A percentile compares a stretch with the other conserved stretches of the same genome.
phyloP scores from a whole-genome alignment of 805 yeast genomes.

The Pichia manshurica region DNA sequence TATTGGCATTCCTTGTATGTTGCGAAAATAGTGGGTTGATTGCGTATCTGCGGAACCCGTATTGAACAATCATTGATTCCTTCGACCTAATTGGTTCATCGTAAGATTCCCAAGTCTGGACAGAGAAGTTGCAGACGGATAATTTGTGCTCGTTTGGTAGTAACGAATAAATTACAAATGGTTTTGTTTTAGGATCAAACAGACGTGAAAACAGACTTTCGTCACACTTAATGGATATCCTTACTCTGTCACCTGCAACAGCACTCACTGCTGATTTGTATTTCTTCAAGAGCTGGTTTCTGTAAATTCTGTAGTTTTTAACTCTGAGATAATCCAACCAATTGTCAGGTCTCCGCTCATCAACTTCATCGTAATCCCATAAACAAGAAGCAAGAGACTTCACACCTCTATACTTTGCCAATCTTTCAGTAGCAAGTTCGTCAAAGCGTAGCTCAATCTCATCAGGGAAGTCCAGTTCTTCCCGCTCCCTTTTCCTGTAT shows the following conservation, averaged over 20 bases:
- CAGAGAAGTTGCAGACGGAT: constrained; percentile 74
- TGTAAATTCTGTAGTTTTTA: constrained; percentile 70
- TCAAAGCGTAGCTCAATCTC: constrained; percentile 80
- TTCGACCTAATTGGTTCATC: constrained; percentile 82
- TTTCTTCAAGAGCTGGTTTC: constrained; percentile 61
- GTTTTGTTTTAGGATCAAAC: constrained; percentile 38
- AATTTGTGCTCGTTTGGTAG: constrained; percentile 81
- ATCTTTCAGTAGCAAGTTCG: constrained; percentile 68
- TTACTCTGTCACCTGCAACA: constrained; percentile 59
- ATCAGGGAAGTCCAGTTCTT: constrained; percentile 92
- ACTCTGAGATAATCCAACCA: constrained; percentile 75
- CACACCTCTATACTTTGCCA: constrained; percentile 79
- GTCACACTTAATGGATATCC: constrained; percentile 56
- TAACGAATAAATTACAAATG: constrained; percentile 67
- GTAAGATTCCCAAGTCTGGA: constrained; percentile 85
- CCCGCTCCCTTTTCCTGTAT: constrained; percentile 65
- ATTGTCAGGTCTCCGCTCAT: constrained; percentile 62
- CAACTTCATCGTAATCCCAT: constrained; percentile 86
- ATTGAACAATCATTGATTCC: constrained; percentile 77
- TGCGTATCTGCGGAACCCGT: constrained; percentile 84
- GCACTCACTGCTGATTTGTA: constrained; percentile 42
- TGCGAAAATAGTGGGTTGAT: constrained; percentile 82
- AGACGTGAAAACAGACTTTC: constrained; percentile 38
- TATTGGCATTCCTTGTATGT: constrained; percentile 68
- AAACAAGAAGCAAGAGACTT: constrained; percentile 71